Percentiles rank a stretch among this genome's conserved stretches.
These are phyloP conservation scores for Cenchrus purpureus DNA, from an alignment of 176 grass and related monocot species.

Conservation along the genomic window DNA sequence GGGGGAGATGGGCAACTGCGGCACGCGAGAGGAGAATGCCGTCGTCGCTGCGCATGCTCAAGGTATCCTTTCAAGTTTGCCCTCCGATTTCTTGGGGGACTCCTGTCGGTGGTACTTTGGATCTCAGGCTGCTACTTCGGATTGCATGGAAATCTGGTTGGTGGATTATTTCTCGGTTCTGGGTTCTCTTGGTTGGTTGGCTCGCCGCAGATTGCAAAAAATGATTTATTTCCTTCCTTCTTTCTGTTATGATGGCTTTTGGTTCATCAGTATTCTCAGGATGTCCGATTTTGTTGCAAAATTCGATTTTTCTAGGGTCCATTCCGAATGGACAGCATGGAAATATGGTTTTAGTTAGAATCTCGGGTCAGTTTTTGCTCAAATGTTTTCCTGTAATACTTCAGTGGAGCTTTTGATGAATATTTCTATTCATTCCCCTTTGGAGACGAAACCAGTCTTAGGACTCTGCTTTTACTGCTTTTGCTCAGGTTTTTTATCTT, in stretches of 20 bases:
- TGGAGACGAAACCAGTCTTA: background rate
- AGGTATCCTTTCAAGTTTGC: slow-evolving; percentile 49
- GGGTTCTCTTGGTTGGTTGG: slow-evolving; percentile 10
- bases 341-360: background rate
- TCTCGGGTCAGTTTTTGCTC: background rate
- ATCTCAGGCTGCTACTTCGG: slow-evolving; percentile 9
- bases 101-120: slow-evolving; percentile 28
- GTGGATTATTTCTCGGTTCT: background rate
- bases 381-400: background rate
- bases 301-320: background rate
- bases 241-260: background rate
- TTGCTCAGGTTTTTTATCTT: background rate
- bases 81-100: background rate
- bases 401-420: background rate
- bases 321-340: background rate
- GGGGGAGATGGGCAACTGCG: slow-evolving; percentile 92
- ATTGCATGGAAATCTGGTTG: slow-evolving; percentile 35
- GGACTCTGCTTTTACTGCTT: background rate
- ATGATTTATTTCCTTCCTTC: background rate
- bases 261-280: slow-evolving; percentile 13
- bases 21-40: slow-evolving; percentile 98
- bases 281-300: background rate
- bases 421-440: background rate
- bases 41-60: slow-evolving; percentile 92
- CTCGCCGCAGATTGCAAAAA: background rate